A percentile compares a stretch with the other conserved stretches of the same genome.
phyloP scores from a whole-genome alignment of 352 stramenopile genomes.

The Thalassiosira ordinaria region DNA sequence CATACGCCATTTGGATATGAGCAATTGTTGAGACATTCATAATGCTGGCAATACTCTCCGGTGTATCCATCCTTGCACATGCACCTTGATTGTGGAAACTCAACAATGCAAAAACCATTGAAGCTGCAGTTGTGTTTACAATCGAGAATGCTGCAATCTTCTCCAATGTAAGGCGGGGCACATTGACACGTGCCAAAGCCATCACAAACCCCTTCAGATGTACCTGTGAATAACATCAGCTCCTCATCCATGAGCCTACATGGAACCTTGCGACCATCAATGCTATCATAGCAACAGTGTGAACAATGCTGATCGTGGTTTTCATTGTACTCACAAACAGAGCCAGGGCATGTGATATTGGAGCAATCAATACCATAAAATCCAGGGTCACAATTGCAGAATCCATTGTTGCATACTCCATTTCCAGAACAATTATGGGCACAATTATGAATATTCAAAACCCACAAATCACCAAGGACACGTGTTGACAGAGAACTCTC shows the following conservation, averaged over 20 bases:
- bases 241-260: conserved; percentile 86
- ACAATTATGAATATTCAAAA: conserved; percentile 90
- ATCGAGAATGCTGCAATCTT: conserved; percentile 93
- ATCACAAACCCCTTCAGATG: conserved; percentile 94
- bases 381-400: conserved; percentile 92
- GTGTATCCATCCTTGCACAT: conserved; percentile 93
- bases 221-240: conserved; percentile 77
- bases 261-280: conserved; percentile 90
- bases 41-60: conserved; percentile 91
- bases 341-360: conserved; percentile 93
- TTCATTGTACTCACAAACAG: conserved; percentile 92
- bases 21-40: conserved; percentile 97
- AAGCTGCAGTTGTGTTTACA: conserved; percentile 91
- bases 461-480: conserved; percentile 90
- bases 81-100: conserved; percentile 95
- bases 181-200: conserved; percentile 96
- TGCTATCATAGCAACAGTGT: conserved; percentile 92
- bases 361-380: conserved; percentile 97
- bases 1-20: conserved; percentile 95
- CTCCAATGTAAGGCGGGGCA: conserved; percentile 91
- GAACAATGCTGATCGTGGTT: conserved; percentile 88
- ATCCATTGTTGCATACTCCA: conserved; percentile 91
- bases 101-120: conserved; percentile 94
- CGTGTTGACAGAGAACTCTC: conserved; percentile 75
- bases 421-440: conserved; percentile 93